A percentile compares a stretch with the other conserved stretches of the same genome.
Conservation (phyloP, 2,329 filamentous ascomycete genomes). For the Beauveria asiatica region DNA sequence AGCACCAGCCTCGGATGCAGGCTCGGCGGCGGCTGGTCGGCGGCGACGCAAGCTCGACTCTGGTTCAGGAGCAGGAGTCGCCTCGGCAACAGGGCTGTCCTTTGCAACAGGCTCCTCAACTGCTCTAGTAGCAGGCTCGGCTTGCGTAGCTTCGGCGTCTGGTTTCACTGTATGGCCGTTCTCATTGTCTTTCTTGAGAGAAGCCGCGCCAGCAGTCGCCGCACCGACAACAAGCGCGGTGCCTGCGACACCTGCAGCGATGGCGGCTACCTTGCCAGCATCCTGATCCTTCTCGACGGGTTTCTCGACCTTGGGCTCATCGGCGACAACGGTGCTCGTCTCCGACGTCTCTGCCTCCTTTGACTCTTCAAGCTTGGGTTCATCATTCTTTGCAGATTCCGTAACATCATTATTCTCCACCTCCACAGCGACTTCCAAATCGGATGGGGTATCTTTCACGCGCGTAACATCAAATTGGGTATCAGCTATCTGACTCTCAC, state of each 20-base stretch:
- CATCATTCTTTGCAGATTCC: constrained; percentile 3
- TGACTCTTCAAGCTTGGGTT: constrained; percentile 1
- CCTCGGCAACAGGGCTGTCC: not conserved
- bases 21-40: not conserved
- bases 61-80: not conserved
- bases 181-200: not conserved
- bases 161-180: not conserved
- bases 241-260: not conserved
- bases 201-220: not conserved
- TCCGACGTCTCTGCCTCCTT: constrained; percentile 7
- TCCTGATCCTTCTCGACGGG: not conserved
- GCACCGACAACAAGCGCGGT: not conserved
- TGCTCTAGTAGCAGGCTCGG: not conserved
- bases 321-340: constrained; percentile 8
- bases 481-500: constrained; percentile 8
- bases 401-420: constrained; percentile 1
- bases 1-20: not conserved
- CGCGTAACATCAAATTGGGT: constrained; percentile 8
- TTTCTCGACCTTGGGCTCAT: constrained; percentile 5
- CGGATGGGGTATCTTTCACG: constrained; percentile 9
- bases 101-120: not conserved
- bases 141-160: not conserved
- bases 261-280: not conserved
- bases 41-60: too few relatives aligned
- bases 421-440: constrained; percentile 1